A percentile compares a stretch with the other conserved stretches of the same genome.
Evolutionary conservation across 257 asterid genomes (phyloP).

Genomic region (Mitragyna speciosa): DNA sequence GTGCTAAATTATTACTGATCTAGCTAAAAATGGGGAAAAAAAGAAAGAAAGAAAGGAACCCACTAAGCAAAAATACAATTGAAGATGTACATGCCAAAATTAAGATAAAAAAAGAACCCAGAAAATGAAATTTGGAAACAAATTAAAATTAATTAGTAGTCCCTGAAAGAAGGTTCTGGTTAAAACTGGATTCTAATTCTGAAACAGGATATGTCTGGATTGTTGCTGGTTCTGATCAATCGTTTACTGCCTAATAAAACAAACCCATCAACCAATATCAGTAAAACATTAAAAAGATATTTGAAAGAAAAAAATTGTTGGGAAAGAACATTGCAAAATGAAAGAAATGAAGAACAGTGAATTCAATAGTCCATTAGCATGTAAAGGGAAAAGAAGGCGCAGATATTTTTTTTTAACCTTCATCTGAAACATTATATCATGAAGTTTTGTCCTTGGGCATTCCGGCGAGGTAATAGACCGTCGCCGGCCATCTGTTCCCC

Average conservation of each 20-base stretch:
- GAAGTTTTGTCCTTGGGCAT: slow-evolving; percentile 84
- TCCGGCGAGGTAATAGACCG: slow-evolving; percentile 70
- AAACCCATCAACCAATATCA: slow-evolving; percentile 1
- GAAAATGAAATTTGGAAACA: slow-evolving; percentile 1
- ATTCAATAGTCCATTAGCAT: neutral
- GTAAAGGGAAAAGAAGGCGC: neutral
- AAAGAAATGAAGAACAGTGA: neutral
- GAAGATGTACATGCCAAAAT: slow-evolving; percentile 1
- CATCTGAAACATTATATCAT: slow-evolving; percentile 94
- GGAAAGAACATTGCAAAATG: too few species aligned
- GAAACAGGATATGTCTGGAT: slow-evolving; percentile 90
- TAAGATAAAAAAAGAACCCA: neutral
- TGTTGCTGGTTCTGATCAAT: slow-evolving; percentile 90
- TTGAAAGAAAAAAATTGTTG: neutral
- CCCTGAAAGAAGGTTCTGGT: slow-evolving; percentile 97
- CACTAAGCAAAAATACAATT: neutral
- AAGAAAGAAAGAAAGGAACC: too few species aligned
- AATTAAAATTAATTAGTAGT: neutral
- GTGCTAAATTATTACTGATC: neutral
- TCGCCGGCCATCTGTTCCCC: slow-evolving; percentile 79
- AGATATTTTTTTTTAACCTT: slow-evolving; percentile 44
- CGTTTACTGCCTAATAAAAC: slow-evolving; percentile 46
- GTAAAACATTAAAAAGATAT: neutral
- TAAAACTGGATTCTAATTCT: slow-evolving; percentile 84
- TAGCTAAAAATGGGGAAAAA: too few species aligned